Percentiles rank a stretch among this genome's conserved stretches.
Conservation (phyloP, 352 stramenopile species). For the Peronosclerospora sorghi region DNA sequence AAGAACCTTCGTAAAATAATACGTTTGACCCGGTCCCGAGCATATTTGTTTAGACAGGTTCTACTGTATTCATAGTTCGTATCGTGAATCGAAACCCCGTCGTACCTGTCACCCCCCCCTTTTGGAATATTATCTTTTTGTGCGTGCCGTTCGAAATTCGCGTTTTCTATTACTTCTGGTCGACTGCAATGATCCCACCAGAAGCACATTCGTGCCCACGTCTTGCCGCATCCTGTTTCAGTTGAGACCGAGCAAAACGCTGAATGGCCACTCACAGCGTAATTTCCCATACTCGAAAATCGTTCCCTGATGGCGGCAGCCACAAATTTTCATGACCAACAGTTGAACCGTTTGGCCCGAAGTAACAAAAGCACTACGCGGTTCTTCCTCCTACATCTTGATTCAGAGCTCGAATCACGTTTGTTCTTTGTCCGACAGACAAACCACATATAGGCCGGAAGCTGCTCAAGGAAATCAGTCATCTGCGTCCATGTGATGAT, state of each 20-base stretch:
- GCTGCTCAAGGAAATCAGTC: slow-evolving; percentile 69
- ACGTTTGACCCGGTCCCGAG: too few species aligned
- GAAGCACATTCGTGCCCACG: slow-evolving; percentile 25
- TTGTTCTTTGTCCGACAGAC: slow-evolving; percentile 87
- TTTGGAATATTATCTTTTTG: too few species aligned
- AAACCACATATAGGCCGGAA: slow-evolving; percentile 87
- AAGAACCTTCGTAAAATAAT: too few species aligned
- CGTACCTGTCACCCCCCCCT: too few species aligned
- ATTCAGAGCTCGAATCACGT: slow-evolving; percentile 85
- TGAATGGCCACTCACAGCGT: slow-evolving; percentile 53
- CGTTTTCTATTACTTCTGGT: too few species aligned
- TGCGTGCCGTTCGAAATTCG: too few species aligned
- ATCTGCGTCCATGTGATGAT: slow-evolving; percentile 26
- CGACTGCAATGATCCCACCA: slow-evolving; percentile 64
- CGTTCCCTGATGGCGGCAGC: slow-evolving; percentile 31
- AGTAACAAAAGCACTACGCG: slow-evolving; percentile 15
- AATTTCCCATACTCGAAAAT: slow-evolving; percentile 67
- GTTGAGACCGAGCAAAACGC: slow-evolving; percentile 20
- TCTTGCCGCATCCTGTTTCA: slow-evolving; percentile 1
- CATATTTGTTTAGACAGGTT: too few species aligned
- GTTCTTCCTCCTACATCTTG: slow-evolving; percentile 77
- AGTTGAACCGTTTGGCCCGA: background rate
- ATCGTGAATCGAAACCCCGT: too few species aligned
- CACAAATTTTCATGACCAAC: background rate
- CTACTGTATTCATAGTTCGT: too few species aligned